phyloP scores from a whole-genome alignment of 75 land plant species.

The Sequoiadendron giganteum region DNA sequence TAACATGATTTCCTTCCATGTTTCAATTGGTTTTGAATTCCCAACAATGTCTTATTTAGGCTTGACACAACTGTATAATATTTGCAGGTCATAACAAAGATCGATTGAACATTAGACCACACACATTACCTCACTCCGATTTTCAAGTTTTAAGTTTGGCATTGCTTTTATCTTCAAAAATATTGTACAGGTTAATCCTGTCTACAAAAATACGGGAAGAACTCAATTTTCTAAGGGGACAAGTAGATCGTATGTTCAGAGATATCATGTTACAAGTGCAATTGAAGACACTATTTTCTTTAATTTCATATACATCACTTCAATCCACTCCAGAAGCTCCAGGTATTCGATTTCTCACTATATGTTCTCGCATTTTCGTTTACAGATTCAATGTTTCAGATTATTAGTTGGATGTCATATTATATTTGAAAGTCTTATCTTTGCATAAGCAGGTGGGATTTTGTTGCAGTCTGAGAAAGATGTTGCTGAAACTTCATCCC shows the following conservation, averaged over 20 bases:
- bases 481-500: background rate
- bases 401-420: background rate
- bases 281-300: background rate
- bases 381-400: background rate
- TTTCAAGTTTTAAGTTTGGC: background rate
- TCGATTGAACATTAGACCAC: background rate
- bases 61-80: background rate
- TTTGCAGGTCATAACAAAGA: background rate
- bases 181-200: background rate
- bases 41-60: background rate
- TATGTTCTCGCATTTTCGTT: background rate
- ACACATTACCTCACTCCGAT: background rate
- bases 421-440: background rate
- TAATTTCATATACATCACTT: background rate
- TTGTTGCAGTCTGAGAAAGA: background rate
- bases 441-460: background rate
- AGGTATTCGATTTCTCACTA: background rate
- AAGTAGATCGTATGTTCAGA: slow-evolving; percentile 4
- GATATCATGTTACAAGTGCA: background rate
- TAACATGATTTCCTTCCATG: background rate
- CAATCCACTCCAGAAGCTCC: background rate
- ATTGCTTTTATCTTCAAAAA: background rate
- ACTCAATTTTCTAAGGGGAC: background rate
- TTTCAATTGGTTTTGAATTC: background rate
- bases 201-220: background rate